Evolutionary conservation across 495 filamentous ascomycete genomes (phyloP).

Genomic region (Aspergillus nanangensis): DNA sequence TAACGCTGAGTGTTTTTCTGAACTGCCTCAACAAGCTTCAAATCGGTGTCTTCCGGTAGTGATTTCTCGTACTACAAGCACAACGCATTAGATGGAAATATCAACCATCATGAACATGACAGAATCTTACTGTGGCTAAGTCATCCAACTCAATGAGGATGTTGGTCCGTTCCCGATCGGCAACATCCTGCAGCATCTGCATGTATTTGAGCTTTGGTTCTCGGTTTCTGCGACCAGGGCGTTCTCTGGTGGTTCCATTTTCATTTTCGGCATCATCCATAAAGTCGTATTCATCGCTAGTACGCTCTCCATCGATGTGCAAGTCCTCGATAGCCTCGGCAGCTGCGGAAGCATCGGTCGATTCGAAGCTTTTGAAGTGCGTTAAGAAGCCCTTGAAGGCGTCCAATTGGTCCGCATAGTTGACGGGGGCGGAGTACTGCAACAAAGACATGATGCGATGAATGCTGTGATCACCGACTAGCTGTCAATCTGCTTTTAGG

Average conservation of each 20-base stretch:
- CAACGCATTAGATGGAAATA: too few relatives aligned
- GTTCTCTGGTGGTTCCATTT: constrained; percentile 36
- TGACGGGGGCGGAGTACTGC: constrained; percentile 66
- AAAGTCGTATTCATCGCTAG: constrained; percentile 93
- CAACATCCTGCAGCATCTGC: constrained; percentile 81
- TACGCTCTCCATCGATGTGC: constrained; percentile 79
- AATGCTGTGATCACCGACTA: constrained; percentile 7
- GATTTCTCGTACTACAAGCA: constrained; percentile 64
- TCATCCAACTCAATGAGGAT: constrained; percentile 89
- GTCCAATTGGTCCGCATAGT: constrained; percentile 81
- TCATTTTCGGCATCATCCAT: constrained; percentile 78
- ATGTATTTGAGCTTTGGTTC: constrained; percentile 82
- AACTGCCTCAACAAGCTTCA: constrained; percentile 80
- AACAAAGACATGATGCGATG: constrained; percentile 69
- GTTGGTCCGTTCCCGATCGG: constrained; percentile 69
- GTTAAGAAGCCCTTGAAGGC: constrained; percentile 86
- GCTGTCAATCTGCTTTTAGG: constrained; percentile 14
- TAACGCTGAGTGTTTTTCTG: constrained; percentile 92
- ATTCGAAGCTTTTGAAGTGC: constrained; percentile 78
- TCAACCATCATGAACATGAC: too few relatives aligned
- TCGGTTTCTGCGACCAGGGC: constrained; percentile 31
- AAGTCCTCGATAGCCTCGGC: constrained; percentile 74
- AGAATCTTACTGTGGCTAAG: constrained; percentile 56
- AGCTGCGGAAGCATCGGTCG: constrained; percentile 62
- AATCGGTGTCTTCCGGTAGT: constrained; percentile 52